phyloP scores from a whole-genome alignment of 2,329 filamentous ascomycete species.

The Dothideomycetes sp. region DNA sequence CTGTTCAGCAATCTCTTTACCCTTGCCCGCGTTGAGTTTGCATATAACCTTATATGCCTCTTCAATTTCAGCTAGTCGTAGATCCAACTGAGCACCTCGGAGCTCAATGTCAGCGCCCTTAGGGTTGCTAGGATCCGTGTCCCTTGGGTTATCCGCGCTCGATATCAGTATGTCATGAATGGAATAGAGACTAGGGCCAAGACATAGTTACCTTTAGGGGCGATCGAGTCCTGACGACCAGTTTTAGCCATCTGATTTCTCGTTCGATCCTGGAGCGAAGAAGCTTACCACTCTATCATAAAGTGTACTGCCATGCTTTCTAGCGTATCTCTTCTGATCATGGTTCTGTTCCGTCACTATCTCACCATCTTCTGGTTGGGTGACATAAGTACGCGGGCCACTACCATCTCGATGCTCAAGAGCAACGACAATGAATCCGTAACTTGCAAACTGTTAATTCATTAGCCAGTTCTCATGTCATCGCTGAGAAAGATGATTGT shows the following conservation, averaged over 20 bases:
- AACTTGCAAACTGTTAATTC: slow-evolving; percentile 44
- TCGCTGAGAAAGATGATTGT: neutral
- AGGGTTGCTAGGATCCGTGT: slow-evolving; percentile 45
- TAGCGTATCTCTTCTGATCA: slow-evolving; percentile 18
- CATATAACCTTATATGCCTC: slow-evolving; percentile 51
- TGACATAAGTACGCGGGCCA: slow-evolving; percentile 52
- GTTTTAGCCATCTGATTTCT: too few relatives aligned
- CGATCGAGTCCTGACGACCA: slow-evolving; percentile 46
- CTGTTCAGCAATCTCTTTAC: slow-evolving; percentile 39
- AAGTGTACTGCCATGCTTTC: slow-evolving; percentile 10
- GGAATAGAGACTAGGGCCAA: too few relatives aligned
- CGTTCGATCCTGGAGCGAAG: neutral
- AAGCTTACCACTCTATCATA: slow-evolving; percentile 19
- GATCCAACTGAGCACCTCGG: slow-evolving; percentile 52
- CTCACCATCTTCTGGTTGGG: slow-evolving; percentile 39
- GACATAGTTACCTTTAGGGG: slow-evolving; percentile 38
- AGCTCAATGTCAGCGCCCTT: slow-evolving; percentile 53
- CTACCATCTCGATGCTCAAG: slow-evolving; percentile 58
- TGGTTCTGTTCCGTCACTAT: slow-evolving; percentile 25
- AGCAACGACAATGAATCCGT: slow-evolving; percentile 56
- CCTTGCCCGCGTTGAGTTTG: slow-evolving; percentile 47
- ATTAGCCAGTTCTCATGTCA: neutral
- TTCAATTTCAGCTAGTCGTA: slow-evolving; percentile 55
- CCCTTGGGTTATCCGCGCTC: slow-evolving; percentile 31
- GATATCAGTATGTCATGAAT: slow-evolving; percentile 7